Evolutionary conservation across 2,329 filamentous ascomycete genomes (phyloP).

Genomic region (Fusarium verticillioides): DNA sequence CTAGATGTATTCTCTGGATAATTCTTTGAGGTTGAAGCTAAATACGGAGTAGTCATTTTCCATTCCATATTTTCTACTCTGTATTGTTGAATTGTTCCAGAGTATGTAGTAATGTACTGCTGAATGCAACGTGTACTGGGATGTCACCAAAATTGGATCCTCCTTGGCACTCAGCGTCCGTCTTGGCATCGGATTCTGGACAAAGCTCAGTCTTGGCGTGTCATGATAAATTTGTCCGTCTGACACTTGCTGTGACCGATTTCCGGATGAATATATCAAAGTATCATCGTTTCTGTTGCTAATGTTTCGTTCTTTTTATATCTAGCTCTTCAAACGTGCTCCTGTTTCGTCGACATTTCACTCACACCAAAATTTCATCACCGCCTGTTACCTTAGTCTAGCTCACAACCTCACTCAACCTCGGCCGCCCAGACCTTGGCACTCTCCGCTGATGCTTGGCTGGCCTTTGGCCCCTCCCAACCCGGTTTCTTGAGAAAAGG

Average conservation of each 20-base stretch:
- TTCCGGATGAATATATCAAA: neutral
- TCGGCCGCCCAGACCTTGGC: constrained; percentile 42
- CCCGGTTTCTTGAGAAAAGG: constrained; percentile 8
- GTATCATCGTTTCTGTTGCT: neutral
- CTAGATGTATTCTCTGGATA: too few species aligned
- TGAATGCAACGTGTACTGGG: neutral
- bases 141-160: constrained; percentile 3
- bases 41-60: neutral
- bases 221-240: constrained; percentile 22
- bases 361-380: neutral
- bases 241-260: neutral
- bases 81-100: neutral
- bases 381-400: neutral
- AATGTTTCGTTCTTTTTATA: neutral
- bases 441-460: constrained; percentile 31
- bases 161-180: constrained; percentile 16
- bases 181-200: constrained; percentile 34
- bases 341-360: neutral
- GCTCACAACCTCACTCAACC: constrained; percentile 11
- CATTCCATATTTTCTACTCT: neutral
- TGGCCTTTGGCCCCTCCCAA: constrained; percentile 20
- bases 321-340: neutral
- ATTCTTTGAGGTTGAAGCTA: neutral
- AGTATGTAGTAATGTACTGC: neutral
- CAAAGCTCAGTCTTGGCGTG: constrained; percentile 31